These are phyloP conservation scores for Amoeboaphelidium protococcarum DNA, from an alignment of 371 early-diverging fungal genomes.

Conservation along the genomic window DNA sequence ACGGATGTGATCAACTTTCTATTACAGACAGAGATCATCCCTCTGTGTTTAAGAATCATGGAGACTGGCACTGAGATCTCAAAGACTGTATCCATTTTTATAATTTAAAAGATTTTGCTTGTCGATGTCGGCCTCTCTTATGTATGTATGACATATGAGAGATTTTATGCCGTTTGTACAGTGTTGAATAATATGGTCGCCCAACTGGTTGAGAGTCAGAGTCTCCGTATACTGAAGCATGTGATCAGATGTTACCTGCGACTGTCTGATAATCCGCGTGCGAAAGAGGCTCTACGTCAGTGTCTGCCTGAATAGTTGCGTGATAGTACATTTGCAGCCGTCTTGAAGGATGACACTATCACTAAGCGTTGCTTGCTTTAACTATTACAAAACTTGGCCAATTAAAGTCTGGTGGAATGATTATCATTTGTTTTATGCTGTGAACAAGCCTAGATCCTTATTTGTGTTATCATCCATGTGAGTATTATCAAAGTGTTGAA, in stretches of 20 bases:
- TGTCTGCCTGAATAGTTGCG: conserved; percentile 59
- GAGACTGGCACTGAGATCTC: conserved; percentile 86
- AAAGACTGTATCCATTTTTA: conserved; percentile 93
- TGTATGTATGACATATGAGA: conserved; percentile 86
- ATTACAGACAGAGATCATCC: conserved; percentile 91
- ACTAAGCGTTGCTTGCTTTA: conserved; percentile 41
- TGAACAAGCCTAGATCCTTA: too few species aligned
- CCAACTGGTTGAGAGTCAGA: conserved; percentile 61
- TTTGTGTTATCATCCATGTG: too few species aligned
- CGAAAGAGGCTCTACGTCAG: conserved; percentile 58
- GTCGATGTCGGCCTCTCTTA: conserved; percentile 89
- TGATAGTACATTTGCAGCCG: conserved; percentile 42
- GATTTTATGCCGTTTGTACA: conserved; percentile 85
- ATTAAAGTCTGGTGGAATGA: too few species aligned
- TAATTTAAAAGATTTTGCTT: conserved; percentile 83
- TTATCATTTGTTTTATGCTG: too few species aligned
- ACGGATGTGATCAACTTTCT: conserved; percentile 81
- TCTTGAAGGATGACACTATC: conserved; percentile 51
- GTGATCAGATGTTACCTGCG: conserved; percentile 83
- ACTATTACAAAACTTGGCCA: conserved; percentile 24
- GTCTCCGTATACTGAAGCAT: conserved; percentile 67
- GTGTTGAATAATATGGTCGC: conserved; percentile 82
- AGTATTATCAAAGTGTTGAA: too few species aligned
- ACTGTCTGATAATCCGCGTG: conserved; percentile 73
- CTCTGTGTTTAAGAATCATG: conserved; percentile 91